Conservation (phyloP, 2,329 filamentous ascomycete genomes). For the Didymella segeticola region DNA sequence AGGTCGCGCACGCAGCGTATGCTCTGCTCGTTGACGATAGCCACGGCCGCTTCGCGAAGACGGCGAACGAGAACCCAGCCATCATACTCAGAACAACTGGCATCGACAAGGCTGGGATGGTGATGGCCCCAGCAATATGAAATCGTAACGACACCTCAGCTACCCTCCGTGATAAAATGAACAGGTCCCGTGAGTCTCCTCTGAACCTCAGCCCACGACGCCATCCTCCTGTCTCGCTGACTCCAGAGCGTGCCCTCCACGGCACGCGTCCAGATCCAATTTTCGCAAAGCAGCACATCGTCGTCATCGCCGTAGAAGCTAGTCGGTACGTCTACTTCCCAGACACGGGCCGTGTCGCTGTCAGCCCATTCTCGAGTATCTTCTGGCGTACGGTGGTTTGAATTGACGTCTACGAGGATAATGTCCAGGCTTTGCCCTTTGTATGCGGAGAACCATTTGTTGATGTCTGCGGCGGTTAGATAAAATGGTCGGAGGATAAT, state of each 20-base stretch:
- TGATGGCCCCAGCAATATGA: too few species aligned
- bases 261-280: slow-evolving; percentile 36
- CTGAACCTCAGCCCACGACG: slow-evolving; percentile 26
- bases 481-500: slow-evolving; percentile 25
- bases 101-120: too few species aligned
- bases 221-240: slow-evolving; percentile 32
- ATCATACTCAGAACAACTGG: too few species aligned
- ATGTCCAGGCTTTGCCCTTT: slow-evolving; percentile 30
- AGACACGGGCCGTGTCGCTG: slow-evolving; percentile 31
- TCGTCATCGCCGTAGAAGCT: slow-evolving; percentile 41
- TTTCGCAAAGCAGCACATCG: slow-evolving; percentile 30
- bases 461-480: slow-evolving; percentile 24
- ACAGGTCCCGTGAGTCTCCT: slow-evolving; percentile 19
- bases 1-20: too few species aligned
- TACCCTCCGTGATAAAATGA: slow-evolving; percentile 2
- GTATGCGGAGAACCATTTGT: slow-evolving; percentile 26
- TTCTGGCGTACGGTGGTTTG: slow-evolving; percentile 31
- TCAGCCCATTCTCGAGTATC: slow-evolving; percentile 28
- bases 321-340: slow-evolving; percentile 38
- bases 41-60: too few species aligned
- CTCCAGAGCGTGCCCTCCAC: slow-evolving; percentile 31
- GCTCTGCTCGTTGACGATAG: too few species aligned
- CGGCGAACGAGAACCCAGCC: too few species aligned
- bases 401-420: slow-evolving; percentile 36
- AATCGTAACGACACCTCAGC: too few species aligned